phyloP scores from a whole-genome alignment of 2,329 filamentous ascomycete genomes.

The Chaetomium olivaceum region DNA sequence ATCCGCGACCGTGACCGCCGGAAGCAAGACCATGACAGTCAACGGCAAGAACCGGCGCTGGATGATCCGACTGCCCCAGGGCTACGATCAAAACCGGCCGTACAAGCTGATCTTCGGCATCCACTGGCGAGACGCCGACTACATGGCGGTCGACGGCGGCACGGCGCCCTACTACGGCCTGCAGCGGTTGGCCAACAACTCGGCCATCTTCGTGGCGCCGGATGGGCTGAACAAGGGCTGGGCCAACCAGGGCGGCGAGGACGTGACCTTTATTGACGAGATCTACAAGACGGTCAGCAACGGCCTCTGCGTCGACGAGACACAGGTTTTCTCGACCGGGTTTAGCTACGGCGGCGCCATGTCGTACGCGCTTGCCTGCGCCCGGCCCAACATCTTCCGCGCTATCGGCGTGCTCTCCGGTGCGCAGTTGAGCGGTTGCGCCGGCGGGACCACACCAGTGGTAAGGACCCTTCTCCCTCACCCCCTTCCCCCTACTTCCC shows the following conservation, averaged over 20 bases:
- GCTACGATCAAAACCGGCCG: slow-evolving; percentile 42
- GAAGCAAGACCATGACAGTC: slow-evolving; percentile 36
- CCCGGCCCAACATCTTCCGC: slow-evolving; percentile 35
- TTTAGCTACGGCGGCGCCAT: slow-evolving; percentile 49
- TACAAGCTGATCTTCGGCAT: slow-evolving; percentile 46
- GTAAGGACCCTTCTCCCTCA: not conserved
- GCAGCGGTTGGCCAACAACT: slow-evolving; percentile 39
- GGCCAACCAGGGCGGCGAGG: slow-evolving; percentile 46
- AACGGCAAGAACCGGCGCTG: slow-evolving; percentile 43
- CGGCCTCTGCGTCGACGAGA: slow-evolving; percentile 46
- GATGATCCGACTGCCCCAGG: slow-evolving; percentile 39
- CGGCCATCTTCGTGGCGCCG: slow-evolving; percentile 47
- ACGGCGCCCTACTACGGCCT: slow-evolving; percentile 36
- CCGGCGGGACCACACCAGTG: not conserved
- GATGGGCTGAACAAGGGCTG: slow-evolving; percentile 46
- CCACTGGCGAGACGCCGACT: slow-evolving; percentile 44
- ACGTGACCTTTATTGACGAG: slow-evolving; percentile 44
- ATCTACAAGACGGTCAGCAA: slow-evolving; percentile 42
- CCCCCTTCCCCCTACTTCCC: not conserved
- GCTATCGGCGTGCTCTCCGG: not conserved
- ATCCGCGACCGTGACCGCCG: not conserved
- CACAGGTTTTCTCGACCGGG: slow-evolving; percentile 45
- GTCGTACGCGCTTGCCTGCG: slow-evolving; percentile 45
- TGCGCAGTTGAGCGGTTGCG: not conserved
- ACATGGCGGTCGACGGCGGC: slow-evolving; percentile 42